phyloP scores from a whole-genome alignment of 2,329 filamentous ascomycete species.

The Aureobasidium lini region DNA sequence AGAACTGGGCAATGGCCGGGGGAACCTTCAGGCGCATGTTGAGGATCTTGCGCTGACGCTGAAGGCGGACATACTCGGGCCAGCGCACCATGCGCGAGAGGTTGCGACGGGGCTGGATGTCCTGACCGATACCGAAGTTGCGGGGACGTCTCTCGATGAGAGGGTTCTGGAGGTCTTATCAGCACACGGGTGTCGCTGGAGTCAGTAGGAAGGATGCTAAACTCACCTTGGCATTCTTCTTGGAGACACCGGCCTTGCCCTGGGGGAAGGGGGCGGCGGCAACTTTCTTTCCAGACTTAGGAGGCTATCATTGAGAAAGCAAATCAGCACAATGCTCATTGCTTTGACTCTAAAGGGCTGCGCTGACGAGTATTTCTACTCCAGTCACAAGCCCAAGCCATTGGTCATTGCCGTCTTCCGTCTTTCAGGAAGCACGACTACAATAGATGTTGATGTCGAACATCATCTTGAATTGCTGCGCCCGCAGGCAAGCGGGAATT shows the following conservation, averaged over 20 bases:
- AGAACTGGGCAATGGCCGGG: slow-evolving; percentile 94
- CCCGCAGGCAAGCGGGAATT: slow-evolving; percentile 9
- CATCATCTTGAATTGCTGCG: slow-evolving; percentile 12
- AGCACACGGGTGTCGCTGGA: not conserved
- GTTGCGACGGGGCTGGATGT: slow-evolving; percentile 95
- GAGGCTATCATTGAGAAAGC: slow-evolving; percentile 99
- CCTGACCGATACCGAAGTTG: slow-evolving; percentile 98
- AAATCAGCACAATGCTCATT: slow-evolving; percentile 84
- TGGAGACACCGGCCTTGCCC: slow-evolving; percentile 74
- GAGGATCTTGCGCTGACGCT: slow-evolving; percentile 92
- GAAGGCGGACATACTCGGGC: slow-evolving; percentile 98
- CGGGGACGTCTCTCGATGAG: slow-evolving; percentile 96
- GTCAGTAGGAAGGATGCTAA: not conserved
- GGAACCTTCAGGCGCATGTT: slow-evolving; percentile 98
- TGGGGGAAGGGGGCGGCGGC: slow-evolving; percentile 94
- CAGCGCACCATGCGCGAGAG: slow-evolving; percentile 98
- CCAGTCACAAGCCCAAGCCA: slow-evolving; percentile 46
- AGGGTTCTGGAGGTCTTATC: slow-evolving; percentile 64
- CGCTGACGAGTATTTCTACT: slow-evolving; percentile 47
- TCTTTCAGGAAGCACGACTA: slow-evolving; percentile 6
- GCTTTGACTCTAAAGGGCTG: slow-evolving; percentile 81
- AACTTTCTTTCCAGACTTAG: slow-evolving; percentile 95
- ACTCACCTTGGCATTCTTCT: slow-evolving; percentile 96
- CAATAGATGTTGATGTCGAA: slow-evolving; percentile 13
- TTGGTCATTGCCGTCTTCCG: slow-evolving; percentile 19